Base-by-base conservation (phyloP, 1,284 basidiomycete genomes). In the Microbotryum scabiosae region DNA sequence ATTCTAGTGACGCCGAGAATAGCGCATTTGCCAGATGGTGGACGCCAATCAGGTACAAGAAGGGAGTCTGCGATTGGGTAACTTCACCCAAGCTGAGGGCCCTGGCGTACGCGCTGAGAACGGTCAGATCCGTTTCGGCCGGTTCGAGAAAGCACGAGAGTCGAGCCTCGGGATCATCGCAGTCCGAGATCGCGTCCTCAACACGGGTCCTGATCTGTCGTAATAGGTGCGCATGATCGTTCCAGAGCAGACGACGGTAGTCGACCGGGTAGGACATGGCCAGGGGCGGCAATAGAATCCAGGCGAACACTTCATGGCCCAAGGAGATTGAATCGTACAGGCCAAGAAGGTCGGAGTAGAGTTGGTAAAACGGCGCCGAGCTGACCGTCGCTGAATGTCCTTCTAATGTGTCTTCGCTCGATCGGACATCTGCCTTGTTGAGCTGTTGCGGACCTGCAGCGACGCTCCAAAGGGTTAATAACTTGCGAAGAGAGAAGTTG, bases 281-380 rank as follows among this genome's bases (percentile, higher is more conserved):
- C 4, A 84, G 80, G 0, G 90, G 86, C 0, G 86, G 82, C 7
- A 94, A 78, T n/a, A 97, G 79, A 5, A 91, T 79, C 4, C 81
- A 79, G 2, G 82, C 84, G 73, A 97, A 97, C 1, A 83, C 74
- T 0, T 80, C 78, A 70, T 97, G 84, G 8, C 85, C 84, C 74
- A 94, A 93, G 2, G 93, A 97, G 64, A 93, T 84, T 1, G 89
- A 82, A 69, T 92, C 89, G 77, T 92, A 97, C 9, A 97, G 77
- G 0, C 82, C 85, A 54, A 96, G 79, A 67, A 97, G 86, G 74
- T 97, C 92, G 30, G 88, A 88, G 78, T 93, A 98, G 73, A 88
- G 88, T 73, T 96, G 91, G 78, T 86, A 97, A 79, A 96, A 97
- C 10, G 64, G 64, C 18, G 66, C 61, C 8, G 64, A 60, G 56